A percentile compares a stretch with the other conserved stretches of the same genome.
Evolutionary conservation across 108 stramenopile species (phyloP).

Genomic region (Fragilaria crotonensis): DNA sequence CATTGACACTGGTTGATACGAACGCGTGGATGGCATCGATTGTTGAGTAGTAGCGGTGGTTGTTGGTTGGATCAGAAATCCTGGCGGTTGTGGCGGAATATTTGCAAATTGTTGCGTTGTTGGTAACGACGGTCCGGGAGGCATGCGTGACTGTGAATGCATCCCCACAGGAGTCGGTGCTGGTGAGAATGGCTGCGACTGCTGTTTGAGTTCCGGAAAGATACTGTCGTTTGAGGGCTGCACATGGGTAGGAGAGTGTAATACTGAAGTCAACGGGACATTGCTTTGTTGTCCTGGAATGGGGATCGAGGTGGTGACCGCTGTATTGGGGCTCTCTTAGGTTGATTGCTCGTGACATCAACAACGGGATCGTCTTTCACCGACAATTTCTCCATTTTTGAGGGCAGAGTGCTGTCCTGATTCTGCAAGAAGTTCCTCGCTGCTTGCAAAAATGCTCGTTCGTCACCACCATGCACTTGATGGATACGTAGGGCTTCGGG

Average conservation of each 20-base stretch:
- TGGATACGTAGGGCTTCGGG: constrained; percentile 52
- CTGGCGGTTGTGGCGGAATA: too few species aligned
- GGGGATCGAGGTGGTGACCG: background rate
- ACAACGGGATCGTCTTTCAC: constrained; percentile 1
- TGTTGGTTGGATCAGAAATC: too few species aligned
- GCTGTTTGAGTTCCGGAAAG: background rate
- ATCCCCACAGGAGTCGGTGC: background rate
- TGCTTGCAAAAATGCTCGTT: constrained; percentile 44
- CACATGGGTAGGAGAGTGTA: background rate
- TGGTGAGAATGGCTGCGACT: background rate
- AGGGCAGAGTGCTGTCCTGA: constrained; percentile 1
- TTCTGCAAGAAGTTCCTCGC: constrained; percentile 43
- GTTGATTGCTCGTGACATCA: background rate
- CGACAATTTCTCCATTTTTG: constrained; percentile 6
- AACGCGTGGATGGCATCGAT: too few species aligned
- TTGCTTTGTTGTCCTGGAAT: too few species aligned
- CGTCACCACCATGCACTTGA: constrained; percentile 45
- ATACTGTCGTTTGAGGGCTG: background rate
- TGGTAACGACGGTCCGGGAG: too few species aligned
- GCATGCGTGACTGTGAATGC: background rate
- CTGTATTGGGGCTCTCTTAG: background rate
- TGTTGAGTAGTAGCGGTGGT: too few species aligned
- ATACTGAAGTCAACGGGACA: too few species aligned
- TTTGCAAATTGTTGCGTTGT: too few species aligned
- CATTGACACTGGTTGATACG: background rate